Evolutionary conservation across 495 filamentous ascomycete genomes (phyloP).

Genomic region (Aspergillus heteromorphus): DNA sequence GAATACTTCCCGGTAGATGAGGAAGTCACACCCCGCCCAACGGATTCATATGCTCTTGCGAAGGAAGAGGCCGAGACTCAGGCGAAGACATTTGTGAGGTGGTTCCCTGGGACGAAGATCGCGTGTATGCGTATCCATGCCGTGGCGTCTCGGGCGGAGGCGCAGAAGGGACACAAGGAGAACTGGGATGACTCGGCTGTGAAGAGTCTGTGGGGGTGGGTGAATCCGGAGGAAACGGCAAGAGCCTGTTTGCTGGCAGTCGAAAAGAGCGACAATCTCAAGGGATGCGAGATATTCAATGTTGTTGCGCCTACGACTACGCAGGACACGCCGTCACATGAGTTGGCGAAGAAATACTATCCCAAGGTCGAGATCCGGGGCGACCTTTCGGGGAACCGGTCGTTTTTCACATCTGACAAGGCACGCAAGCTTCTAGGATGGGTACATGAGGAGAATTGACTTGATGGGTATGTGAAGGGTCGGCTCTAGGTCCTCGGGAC

Average conservation of each 20-base stretch:
- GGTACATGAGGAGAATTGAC: slow-evolving; percentile 8
- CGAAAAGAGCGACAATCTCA: slow-evolving; percentile 6
- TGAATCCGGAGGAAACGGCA: slow-evolving; percentile 12
- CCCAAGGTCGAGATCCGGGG: slow-evolving; percentile 3
- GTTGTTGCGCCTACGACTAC: slow-evolving; percentile 9
- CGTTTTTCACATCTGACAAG: slow-evolving; percentile 7
- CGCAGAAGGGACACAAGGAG: slow-evolving; percentile 11
- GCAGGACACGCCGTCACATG: slow-evolving; percentile 5
- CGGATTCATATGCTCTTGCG: slow-evolving; percentile 16
- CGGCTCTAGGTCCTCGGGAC: not conserved
- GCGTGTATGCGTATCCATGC: slow-evolving; percentile 20
- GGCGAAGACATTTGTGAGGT: slow-evolving; percentile 9
- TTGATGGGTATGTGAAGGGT: not conserved
- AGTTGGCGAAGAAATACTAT: slow-evolving; percentile 8
- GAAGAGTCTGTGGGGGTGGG: slow-evolving; percentile 17
- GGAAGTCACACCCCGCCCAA: slow-evolving; percentile 11
- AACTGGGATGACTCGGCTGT: slow-evolving; percentile 15
- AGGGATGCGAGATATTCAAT: slow-evolving; percentile 7
- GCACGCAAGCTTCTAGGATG: slow-evolving; percentile 4
- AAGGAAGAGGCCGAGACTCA: slow-evolving; percentile 17
- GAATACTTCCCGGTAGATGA: slow-evolving; percentile 22
- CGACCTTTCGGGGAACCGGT: not conserved
- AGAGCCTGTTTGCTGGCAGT: slow-evolving; percentile 16
- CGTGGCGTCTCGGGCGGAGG: slow-evolving; percentile 11
- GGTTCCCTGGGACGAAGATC: slow-evolving; percentile 19